phyloP scores from a whole-genome alignment of 768 basidiomycete genomes.

The Mycena capillaripes region DNA sequence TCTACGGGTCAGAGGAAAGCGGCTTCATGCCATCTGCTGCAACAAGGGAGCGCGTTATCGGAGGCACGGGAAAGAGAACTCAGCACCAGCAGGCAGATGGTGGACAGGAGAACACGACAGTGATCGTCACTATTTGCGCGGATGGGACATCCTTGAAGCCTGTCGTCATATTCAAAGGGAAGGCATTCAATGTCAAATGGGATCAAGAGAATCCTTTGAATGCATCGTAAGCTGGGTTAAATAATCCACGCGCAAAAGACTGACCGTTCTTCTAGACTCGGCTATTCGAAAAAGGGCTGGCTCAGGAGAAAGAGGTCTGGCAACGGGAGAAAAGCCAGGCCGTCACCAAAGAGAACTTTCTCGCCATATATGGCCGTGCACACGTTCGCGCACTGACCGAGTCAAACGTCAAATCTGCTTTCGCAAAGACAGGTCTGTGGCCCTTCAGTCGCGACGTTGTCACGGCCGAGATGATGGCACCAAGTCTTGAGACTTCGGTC shows the following conservation, averaged over 20 bases:
- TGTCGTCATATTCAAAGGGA: not conserved
- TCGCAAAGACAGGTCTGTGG: not conserved
- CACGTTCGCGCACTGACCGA: not conserved
- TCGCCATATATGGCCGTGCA: not conserved
- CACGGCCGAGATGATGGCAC: not conserved
- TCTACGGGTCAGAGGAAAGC: conserved; percentile 53
- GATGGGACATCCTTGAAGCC: conserved; percentile 47
- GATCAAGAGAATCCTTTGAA: not conserved
- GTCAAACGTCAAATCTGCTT: not conserved
- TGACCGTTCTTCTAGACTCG: not conserved
- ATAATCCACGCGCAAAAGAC: not conserved
- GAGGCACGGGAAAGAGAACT: conserved; percentile 35
- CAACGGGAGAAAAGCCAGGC: not conserved
- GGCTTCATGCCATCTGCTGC: conserved; percentile 45
- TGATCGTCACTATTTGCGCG: conserved; percentile 52
- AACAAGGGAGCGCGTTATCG: conserved; percentile 46
- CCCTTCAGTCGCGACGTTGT: conserved; percentile 34
- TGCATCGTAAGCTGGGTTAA: not conserved
- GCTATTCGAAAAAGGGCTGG: not conserved
- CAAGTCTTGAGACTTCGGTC: not conserved
- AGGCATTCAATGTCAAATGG: not conserved
- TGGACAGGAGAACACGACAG: conserved; percentile 50
- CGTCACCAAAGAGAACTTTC: not conserved
- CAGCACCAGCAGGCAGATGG: conserved; percentile 49
- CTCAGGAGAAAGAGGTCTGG: not conserved